Conservation (phyloP, 148 eudicot species). For the Gaultheria prostrata region DNA sequence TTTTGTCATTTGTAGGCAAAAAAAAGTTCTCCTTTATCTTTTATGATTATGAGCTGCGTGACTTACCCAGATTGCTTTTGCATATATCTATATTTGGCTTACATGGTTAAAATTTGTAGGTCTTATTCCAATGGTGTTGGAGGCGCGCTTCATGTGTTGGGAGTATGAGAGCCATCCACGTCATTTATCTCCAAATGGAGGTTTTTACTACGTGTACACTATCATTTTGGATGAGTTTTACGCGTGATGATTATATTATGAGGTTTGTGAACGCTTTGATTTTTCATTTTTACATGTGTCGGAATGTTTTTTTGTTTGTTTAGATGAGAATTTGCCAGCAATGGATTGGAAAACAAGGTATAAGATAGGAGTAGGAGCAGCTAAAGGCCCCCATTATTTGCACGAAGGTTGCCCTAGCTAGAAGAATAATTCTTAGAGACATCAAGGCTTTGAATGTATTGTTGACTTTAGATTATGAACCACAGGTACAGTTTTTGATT, state of each 20-base stretch:
- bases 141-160: too few relatives aligned
- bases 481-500: conserved; percentile 49
- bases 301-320: conserved; percentile 5
- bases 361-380: conserved; percentile 83
- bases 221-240: neutral
- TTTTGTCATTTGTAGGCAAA: too few relatives aligned
- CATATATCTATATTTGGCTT: too few relatives aligned
- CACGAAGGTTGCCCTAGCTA: conserved; percentile 89
- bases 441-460: conserved; percentile 81
- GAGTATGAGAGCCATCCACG: too few relatives aligned
- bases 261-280: too few relatives aligned
- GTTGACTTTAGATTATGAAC: conserved; percentile 65
- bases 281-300: neutral
- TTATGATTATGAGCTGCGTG: too few relatives aligned
- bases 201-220: too few relatives aligned
- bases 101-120: too few relatives aligned
- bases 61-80: too few relatives aligned
- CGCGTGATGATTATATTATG: neutral
- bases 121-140: too few relatives aligned
- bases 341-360: conserved; percentile 82
- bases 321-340: conserved; percentile 62
- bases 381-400: conserved; percentile 81
- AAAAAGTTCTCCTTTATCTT: too few relatives aligned
- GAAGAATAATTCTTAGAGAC: conserved; percentile 92
- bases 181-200: too few relatives aligned